Evolutionary conservation across 1,284 basidiomycete genomes (phyloP), one percentile per base, ranked within the genome.

Genomic region (Rhodotorula sp.): DNA sequence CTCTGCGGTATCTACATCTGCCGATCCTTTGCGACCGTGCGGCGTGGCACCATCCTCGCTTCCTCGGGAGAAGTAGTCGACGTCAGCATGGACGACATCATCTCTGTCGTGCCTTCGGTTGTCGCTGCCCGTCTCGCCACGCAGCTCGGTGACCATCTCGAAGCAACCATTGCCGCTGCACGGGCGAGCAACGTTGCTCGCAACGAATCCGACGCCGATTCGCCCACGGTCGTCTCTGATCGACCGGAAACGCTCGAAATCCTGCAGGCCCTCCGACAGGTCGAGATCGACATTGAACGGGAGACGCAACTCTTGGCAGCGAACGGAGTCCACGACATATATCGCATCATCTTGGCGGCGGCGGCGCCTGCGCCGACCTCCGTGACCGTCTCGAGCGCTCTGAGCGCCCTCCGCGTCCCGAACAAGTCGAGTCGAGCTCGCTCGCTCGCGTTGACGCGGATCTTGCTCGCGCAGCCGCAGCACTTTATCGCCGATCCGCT

Each of bases 361-460:
- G 65, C 79, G 3, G 80, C 78, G 69, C 71, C 6, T 37, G 53
- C 55, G 33, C 22, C 61, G 69, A 71, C 45, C 42, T 55, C 51
- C 42, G 29, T 57, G 49, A 44, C 69, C 75, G 48, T 75, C 69
- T 5, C 72, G 67, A 12, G 76, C 70, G 64, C 80, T 68, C 22
- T 71, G 42, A 42, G 73, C 79, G 61, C 79, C 77, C 37, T 80
- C 76, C 74, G 73, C 51, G 77, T 85, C 15, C 86, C 63, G 6
- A 33, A 7, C 51, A 49, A 17, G 10, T 49, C 51, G 10, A 17
- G 56, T 20, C 59, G 57, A 1, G 51, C 66, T 22, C 64, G 63
- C 44, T 62, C 58, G 29, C 59, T 91, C 71, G 91, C 89, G 0
- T 84, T 89, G 0, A 93, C 96, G 80, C 85, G 85, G 67, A 85